Conservation (phyloP, 1,284 basidiomycete genomes). For the Trichosporon asahii region DNA sequence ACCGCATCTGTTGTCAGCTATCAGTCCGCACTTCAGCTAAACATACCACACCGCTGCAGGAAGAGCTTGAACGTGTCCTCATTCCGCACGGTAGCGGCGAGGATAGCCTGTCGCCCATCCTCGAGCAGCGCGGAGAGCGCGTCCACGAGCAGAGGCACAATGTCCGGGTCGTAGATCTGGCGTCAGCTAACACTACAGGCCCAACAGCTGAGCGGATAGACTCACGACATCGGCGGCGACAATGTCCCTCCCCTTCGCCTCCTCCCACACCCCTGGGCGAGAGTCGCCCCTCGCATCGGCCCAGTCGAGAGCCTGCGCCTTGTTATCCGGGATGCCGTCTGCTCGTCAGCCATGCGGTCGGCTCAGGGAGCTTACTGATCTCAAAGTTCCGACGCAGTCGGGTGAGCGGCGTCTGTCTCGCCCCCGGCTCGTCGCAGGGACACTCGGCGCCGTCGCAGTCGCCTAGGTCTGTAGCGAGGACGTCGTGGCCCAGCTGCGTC, state of each 20-base stretch:
- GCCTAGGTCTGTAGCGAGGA: slow-evolving; percentile 62
- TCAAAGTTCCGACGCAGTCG: slow-evolving; percentile 37
- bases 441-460: slow-evolving; percentile 50
- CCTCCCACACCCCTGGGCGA: slow-evolving; percentile 29
- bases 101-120: slow-evolving; percentile 27
- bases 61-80: slow-evolving; percentile 45
- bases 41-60: slow-evolving; percentile 36
- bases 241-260: slow-evolving; percentile 28
- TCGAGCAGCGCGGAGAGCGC: slow-evolving; percentile 34
- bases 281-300: slow-evolving; percentile 24
- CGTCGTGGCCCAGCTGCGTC: slow-evolving; percentile 57
- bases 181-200: slow-evolving; percentile 8
- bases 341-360: neutral
- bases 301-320: slow-evolving; percentile 39
- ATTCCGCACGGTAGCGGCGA: slow-evolving; percentile 52
- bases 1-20: slow-evolving; percentile 7
- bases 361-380: slow-evolving; percentile 32
- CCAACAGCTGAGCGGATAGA: neutral
- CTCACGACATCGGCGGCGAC: slow-evolving; percentile 52
- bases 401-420: slow-evolving; percentile 35
- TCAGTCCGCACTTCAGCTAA: neutral
- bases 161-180: slow-evolving; percentile 52
- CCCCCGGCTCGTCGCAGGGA: slow-evolving; percentile 42
- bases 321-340: slow-evolving; percentile 18
- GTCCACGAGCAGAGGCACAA: slow-evolving; percentile 44